Evolutionary conservation across 2,329 filamentous ascomycete species (phyloP), one percentile per base, ranked within the genome.

Genomic region (Xylaria sp.): DNA sequence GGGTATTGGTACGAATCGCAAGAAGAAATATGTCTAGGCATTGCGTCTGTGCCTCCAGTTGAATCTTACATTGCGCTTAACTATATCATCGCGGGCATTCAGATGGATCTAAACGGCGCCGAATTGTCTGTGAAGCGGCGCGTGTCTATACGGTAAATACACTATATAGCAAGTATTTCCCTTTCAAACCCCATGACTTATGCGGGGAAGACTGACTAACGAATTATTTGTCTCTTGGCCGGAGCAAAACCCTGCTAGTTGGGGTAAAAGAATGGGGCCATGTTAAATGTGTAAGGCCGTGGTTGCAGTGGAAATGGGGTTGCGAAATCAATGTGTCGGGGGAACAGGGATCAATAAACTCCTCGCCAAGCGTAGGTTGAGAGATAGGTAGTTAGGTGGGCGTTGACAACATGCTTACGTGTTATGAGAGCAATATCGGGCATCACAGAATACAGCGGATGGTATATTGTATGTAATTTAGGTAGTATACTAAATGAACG

Each of bases 131-230:
- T 46, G 34, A 46, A n/a, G 41, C 18, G 18, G 41, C 18, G 18
- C 4, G 41, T 46, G 18, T 46, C 41, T 46, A 18, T 46, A 46
- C 41, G 18, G 41, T 46, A 8, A 18, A n/a, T 46, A 46, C 41
- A 46, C 41, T 46, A 20, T 46, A 46, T 46, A n/a, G 41, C 13
- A 41, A 7, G n/a, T 10, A 23, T 48, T 20, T n/a, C n/a, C 6
- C 28, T 20, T 18, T 15, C 4, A 52, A 28, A 28, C 28, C 13
- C 50, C 28, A 55, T 55, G 28, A 18, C 56, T 52, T 13, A 63
- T 67, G 65, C 65, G 65, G 65, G 65, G 65, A 63, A 63, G 52
- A 63, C 50, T 52, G 52, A 52, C 58, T 44, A 44, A 18, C 52
- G 58, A 44, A 25, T 25, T 25, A 46, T 44, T 20, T 20, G 41